phyloP scores from a whole-genome alignment of 1,284 basidiomycete species.

The Papiliotrema laurentii region DNA sequence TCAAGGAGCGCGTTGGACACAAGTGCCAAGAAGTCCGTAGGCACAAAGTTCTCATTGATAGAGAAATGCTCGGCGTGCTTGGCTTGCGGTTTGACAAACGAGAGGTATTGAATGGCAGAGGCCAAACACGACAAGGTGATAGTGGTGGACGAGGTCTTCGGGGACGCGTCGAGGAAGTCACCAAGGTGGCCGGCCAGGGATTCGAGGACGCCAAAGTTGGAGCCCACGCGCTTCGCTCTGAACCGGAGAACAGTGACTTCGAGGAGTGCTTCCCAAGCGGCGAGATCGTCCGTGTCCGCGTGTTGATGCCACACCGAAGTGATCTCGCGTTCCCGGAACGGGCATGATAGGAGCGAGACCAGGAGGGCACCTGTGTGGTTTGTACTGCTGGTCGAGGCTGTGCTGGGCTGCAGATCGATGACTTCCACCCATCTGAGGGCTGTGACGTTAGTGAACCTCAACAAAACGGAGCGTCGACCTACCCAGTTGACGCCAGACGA shows the following conservation, averaged over 20 bases:
- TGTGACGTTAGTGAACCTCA: constrained; percentile 2
- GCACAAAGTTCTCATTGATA: constrained; percentile 37
- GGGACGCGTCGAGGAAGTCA: constrained; percentile 23
- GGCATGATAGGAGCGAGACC: constrained; percentile 34
- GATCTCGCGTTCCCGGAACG: constrained; percentile 29
- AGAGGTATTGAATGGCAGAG: constrained; percentile 22
- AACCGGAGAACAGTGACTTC: constrained; percentile 31
- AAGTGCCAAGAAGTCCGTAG: constrained; percentile 34
- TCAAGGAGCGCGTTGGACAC: constrained; percentile 23
- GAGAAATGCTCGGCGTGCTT: constrained; percentile 25
- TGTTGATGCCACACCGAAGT: constrained; percentile 32
- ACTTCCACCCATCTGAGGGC: constrained; percentile 30
- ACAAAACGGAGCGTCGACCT: constrained; percentile 1
- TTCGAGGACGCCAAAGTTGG: constrained; percentile 41
- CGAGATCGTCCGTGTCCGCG: constrained; percentile 20
- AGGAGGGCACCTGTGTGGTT: constrained; percentile 42
- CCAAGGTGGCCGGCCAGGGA: constrained; percentile 34
- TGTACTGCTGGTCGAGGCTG: constrained; percentile 16
- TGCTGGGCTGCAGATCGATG: constrained; percentile 23
- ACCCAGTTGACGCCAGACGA: constrained; percentile 37
- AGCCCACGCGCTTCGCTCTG: constrained; percentile 32
- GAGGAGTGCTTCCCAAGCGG: constrained; percentile 31
- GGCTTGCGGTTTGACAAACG: constrained; percentile 20
- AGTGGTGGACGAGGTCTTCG: constrained; percentile 24
- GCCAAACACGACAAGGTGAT: constrained; percentile 39